Percentiles rank a stretch among this genome's conserved stretches.
Conservation (phyloP, 2,329 filamentous ascomycete genomes). For the Escovopsis sp. region DNA sequence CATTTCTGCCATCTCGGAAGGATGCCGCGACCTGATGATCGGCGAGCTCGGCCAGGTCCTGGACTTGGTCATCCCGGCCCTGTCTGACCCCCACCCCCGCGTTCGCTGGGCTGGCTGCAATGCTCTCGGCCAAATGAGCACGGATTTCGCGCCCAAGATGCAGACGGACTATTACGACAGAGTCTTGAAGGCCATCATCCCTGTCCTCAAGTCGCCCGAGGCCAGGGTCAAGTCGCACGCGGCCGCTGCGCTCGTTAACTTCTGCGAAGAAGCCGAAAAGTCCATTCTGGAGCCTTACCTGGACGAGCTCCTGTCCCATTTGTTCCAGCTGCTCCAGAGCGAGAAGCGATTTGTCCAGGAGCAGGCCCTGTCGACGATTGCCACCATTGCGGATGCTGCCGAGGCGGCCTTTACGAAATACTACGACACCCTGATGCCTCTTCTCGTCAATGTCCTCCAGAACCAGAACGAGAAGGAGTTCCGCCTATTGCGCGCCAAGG, state of each 20-base stretch:
- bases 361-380: slow-evolving; percentile 92
- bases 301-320: slow-evolving; percentile 67
- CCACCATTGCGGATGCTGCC: slow-evolving; percentile 95
- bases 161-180: slow-evolving; percentile 85
- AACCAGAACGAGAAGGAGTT: slow-evolving; percentile 90
- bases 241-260: slow-evolving; percentile 94
- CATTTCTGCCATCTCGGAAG: slow-evolving; percentile 95
- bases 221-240: slow-evolving; percentile 93
- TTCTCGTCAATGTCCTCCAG: slow-evolving; percentile 77
- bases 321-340: slow-evolving; percentile 78
- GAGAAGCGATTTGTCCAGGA: slow-evolving; percentile 95
- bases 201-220: slow-evolving; percentile 77
- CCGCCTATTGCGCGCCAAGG: slow-evolving; percentile 80
- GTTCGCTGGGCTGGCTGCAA: slow-evolving; percentile 97
- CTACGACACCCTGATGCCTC: slow-evolving; percentile 89
- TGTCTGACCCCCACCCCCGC: slow-evolving; percentile 79
- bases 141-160: slow-evolving; percentile 96
- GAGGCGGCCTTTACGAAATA: slow-evolving; percentile 91
- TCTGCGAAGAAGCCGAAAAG: slow-evolving; percentile 96
- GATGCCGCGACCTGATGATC: slow-evolving; percentile 90
- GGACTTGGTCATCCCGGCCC: slow-evolving; percentile 81
- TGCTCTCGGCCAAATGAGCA: slow-evolving; percentile 98
- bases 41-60: slow-evolving; percentile 88
- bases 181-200: slow-evolving; percentile 81
- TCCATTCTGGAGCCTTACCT: slow-evolving; percentile 82